Base-by-base conservation (phyloP, 306 rosid genomes). In the Vigna trinervia region DNA sequence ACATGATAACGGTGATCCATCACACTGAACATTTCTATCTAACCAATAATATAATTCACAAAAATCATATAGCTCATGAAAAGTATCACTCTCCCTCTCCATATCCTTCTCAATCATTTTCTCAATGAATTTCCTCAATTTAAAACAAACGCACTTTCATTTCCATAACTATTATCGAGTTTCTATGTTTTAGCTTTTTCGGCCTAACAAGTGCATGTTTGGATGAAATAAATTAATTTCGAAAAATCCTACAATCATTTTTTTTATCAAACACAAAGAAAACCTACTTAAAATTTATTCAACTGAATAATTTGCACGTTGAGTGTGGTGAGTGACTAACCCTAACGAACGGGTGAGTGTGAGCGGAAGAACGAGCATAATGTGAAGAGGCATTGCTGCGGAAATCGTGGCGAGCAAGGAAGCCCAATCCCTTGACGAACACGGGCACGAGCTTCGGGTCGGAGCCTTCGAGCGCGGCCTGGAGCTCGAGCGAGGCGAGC, bases 381-480 rank as follows among this genome's bases (percentile, higher is more conserved):
- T 64, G 78, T 88, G 88, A 90, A 0, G 47, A 22, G 39, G 79
- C 89, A 84, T 71, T 78, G 76, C 77, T 84, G 83, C 48, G 90
- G 77, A 94, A 90, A 36, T 88, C 91, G 41, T 74, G 70, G 20
- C 93, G 91, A 50, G 89, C 87, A 12, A 90, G 89, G 71, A 88
- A 92, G 3, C 97, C 91, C 51, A 95, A 63, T 2, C 87, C 97
- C 81, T 95, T 95, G 11, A 95, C 96, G 73, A 95, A 92, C 7
- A 92, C 79, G 47, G 81, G 54, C 0, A 89, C 88, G 43, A 88
- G 79, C 17, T 76, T 86, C 71, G 87, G 84, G 62, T 83, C 80
- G 72, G 93, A 86, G 61, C 92, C 97, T 59, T 90, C 87, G 47
- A 92, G 90, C 0, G 97, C 92, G 30, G 97, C 88, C 32, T 85